Base-by-base conservation (phyloP, 2,329 filamentous ascomycete species). In the Geosmithia morbida region DNA sequence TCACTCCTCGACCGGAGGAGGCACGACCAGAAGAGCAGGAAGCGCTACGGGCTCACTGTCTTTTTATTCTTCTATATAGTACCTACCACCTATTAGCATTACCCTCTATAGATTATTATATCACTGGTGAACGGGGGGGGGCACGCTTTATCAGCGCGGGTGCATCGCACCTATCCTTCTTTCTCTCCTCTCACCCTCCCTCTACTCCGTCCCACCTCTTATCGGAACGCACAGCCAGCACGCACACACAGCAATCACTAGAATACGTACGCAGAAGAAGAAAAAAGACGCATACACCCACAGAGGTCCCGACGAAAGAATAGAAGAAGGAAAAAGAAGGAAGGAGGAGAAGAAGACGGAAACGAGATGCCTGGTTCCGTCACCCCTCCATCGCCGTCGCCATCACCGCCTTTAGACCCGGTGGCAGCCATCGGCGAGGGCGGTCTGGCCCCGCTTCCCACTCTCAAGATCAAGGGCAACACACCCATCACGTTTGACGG, bases 401-500 rank as follows among this genome's bases (percentile, higher is more conserved):
- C 69, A 19, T 37, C 33, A 37, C 14, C 71, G 4, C 66, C 69
- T 51, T 65, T 74, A 57, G 69, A 70, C 44, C 70, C 72, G 16
- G 60, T 77, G 47, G 62, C 61, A 16, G 64, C 81, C 51, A 72
- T 70, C 51, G 14, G 11, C 33, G 3, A 37, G 11, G 33, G 14
- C 11, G 33, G 33, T 51, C 56, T 81, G 20, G 65, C 74, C n/a
- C 76, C 78, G n/a, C 64, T 81, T 13, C 78, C 78, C 17, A 64
- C 59, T 37, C 74, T 77, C 65, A 81, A 79, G 61, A 57, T 65
- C 1, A 71, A 75, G 17, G 70, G 69, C 44, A 73, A 71, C 45
- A 70, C 67, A 16, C 62, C 62, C 22, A 64, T 79, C 46, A 69
- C 75, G 56, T 92, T 97, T 58, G 82, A 85, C 52, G 83, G 85